These are phyloP conservation scores for Akebia trifoliata DNA, from an alignment of 164 flowering plant species.

Conservation along the genomic window DNA sequence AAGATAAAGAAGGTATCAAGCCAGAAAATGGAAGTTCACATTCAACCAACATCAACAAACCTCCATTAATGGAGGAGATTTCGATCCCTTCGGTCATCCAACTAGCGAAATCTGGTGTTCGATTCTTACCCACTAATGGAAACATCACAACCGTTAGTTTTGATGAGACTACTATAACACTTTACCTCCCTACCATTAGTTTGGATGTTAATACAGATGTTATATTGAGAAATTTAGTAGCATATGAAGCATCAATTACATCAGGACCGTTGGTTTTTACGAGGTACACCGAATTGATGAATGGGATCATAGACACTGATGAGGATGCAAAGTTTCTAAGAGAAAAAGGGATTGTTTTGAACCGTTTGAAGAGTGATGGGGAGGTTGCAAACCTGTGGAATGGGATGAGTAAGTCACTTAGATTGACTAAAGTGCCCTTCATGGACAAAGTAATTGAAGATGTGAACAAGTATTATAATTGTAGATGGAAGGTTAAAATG, in stretches of 20 bases:
- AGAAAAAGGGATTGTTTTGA: slow-evolving; percentile 49
- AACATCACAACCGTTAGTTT: slow-evolving; percentile 29
- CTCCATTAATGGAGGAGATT: slow-evolving; percentile 36
- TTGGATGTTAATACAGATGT: slow-evolving; percentile 50
- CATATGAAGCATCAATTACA: slow-evolving; percentile 51
- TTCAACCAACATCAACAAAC: neutral
- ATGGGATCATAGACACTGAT: slow-evolving; percentile 60
- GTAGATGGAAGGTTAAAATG: slow-evolving; percentile 43
- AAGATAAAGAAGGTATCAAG: slow-evolving; percentile 15
- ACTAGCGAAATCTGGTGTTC: slow-evolving; percentile 28
- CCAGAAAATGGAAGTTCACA: slow-evolving; percentile 8
- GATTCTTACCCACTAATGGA: slow-evolving; percentile 19
- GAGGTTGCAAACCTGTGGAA: slow-evolving; percentile 67
- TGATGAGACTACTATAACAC: slow-evolving; percentile 20
- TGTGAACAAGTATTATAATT: slow-evolving; percentile 48
- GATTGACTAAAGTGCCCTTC: slow-evolving; percentile 50
- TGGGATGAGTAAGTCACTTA: slow-evolving; percentile 63
- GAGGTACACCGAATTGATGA: slow-evolving; percentile 66
- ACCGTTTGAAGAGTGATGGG: slow-evolving; percentile 55
- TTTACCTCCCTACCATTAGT: slow-evolving; percentile 30
- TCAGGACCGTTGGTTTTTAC: slow-evolving; percentile 54
- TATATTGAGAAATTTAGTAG: slow-evolving; percentile 58
- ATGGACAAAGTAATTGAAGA: slow-evolving; percentile 59
- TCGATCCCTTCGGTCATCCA: slow-evolving; percentile 35
- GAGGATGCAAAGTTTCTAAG: slow-evolving; percentile 55